phyloP scores from a whole-genome alignment of 352 stramenopile species.

The Phytophthora cactorum region DNA sequence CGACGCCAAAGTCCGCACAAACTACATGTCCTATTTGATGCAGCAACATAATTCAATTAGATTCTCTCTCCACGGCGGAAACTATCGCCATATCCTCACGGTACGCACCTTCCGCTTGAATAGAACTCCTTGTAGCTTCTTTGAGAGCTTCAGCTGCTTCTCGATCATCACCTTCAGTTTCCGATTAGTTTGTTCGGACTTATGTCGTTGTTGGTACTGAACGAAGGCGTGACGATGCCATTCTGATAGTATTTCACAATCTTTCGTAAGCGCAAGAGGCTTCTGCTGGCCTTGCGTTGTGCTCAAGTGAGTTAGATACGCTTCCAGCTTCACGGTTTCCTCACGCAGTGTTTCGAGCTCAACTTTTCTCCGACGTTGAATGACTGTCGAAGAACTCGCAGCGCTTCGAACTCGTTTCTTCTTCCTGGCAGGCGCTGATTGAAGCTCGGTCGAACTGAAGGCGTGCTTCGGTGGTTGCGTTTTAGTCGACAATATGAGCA shows the following conservation, averaged over 20 bases:
- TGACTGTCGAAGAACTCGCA: constrained; percentile 22
- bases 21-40: constrained; percentile 15
- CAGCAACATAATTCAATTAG: background rate
- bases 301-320: constrained; percentile 1
- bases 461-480: background rate
- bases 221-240: constrained; percentile 12
- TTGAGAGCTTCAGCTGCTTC: constrained; percentile 1
- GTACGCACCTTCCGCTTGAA: constrained; percentile 13
- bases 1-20: constrained; percentile 10
- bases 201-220: constrained; percentile 10
- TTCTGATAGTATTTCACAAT: background rate
- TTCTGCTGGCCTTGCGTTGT: background rate
- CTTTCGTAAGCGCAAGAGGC: background rate
- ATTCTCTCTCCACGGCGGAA: background rate
- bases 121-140: constrained; percentile 1
- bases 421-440: background rate
- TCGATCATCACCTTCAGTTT: constrained; percentile 8
- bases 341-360: constrained; percentile 24
- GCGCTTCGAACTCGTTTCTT: constrained; percentile 6
- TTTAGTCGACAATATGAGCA: background rate
- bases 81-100: constrained; percentile 3
- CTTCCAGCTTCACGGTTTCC: constrained; percentile 10
- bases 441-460: background rate
- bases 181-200: constrained; percentile 11
- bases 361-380: constrained; percentile 22